These are phyloP conservation scores for Panellus pusillus DNA, from an alignment of 768 basidiomycete genomes.

Conservation along the genomic window DNA sequence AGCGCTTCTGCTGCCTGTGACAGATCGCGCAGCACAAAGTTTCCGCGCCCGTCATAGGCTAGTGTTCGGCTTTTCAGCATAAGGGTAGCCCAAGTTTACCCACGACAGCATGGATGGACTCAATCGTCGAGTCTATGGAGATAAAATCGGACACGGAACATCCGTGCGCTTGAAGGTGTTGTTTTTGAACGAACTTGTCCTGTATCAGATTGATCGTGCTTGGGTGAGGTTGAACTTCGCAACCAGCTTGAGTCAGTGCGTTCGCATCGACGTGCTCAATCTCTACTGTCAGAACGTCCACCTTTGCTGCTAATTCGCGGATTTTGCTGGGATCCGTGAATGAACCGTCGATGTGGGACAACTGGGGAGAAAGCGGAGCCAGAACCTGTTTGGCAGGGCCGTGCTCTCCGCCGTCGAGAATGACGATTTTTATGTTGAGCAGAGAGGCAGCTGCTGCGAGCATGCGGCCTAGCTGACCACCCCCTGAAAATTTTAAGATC, in stretches of 20 bases:
- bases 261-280: slow-evolving; percentile 92
- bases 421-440: slow-evolving; percentile 77
- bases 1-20: slow-evolving; percentile 54
- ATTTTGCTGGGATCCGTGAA: slow-evolving; percentile 83
- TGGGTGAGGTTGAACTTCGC: slow-evolving; percentile 72
- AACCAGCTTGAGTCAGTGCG: slow-evolving; percentile 65
- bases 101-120: slow-evolving; percentile 54
- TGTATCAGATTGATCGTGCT: slow-evolving; percentile 85
- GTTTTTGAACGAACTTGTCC: slow-evolving; percentile 73
- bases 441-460: slow-evolving; percentile 86
- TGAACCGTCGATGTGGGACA: slow-evolving; percentile 81
- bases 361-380: slow-evolving; percentile 47
- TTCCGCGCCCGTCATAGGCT: slow-evolving; percentile 96
- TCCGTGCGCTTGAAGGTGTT: slow-evolving; percentile 70
- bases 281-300: slow-evolving; percentile 90
- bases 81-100: slow-evolving; percentile 75
- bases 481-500: slow-evolving; percentile 53
- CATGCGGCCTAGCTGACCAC: slow-evolving; percentile 98
- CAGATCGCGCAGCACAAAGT: slow-evolving; percentile 68
- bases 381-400: slow-evolving; percentile 90
- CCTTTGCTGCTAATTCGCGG: slow-evolving; percentile 71
- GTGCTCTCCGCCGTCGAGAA: slow-evolving; percentile 80
- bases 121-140: slow-evolving; percentile 52
- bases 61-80: slow-evolving; percentile 97
- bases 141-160: slow-evolving; percentile 64